Base-by-base conservation (phyloP, 116 monocot genomes). In the Phalaenopsis hybrid region DNA sequence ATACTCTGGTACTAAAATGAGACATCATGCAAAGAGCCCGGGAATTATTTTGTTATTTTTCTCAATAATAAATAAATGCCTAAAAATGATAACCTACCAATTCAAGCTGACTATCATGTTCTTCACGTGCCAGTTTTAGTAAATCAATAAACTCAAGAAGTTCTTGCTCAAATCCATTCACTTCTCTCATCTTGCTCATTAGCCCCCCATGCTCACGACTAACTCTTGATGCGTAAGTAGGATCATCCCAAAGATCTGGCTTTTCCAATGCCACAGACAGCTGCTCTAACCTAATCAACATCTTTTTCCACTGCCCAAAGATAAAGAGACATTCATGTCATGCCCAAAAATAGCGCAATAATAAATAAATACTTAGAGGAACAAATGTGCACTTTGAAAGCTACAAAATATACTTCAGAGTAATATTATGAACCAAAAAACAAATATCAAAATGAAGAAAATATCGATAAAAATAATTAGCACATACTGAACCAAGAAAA, bases 101-200 rank as follows among this genome's bases (percentile, higher is more conserved):
- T 87, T 95, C 95, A 84, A 98, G 41, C 75, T 91, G 90, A 78
- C 76, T 21, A 86, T 95, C 98, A 67, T 90, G 87, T 81, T 98
- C 98, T 87, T 98, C 98, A 74, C 87, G 93, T 75, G 98, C 98
- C 85, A 98, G 95, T 88, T 89, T 90, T 79, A 98, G 28, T 85
- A 98, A 87, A 75, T 98, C 98, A 82, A 98, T 92, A 81, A 95
- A 90, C 87, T 98, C 98, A 83, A 98, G 84, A 61, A 98, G 81
- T 79, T 98, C 88, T 55, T 87, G 86, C 76, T 95, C 98, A 90
- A 93, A 90, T 23, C 77, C 61, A 37, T 85, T 95, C 58, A 98
- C 93, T 83, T 89, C 89, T 82, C 91, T 98, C 74, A 95, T 86
- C 84, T 98, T 98, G 79, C 89, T 87, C 89, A 92, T 88, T 55